Conservation (phyloP, 2,329 filamentous ascomycete species). For the Neocucurbitaria cava region DNA sequence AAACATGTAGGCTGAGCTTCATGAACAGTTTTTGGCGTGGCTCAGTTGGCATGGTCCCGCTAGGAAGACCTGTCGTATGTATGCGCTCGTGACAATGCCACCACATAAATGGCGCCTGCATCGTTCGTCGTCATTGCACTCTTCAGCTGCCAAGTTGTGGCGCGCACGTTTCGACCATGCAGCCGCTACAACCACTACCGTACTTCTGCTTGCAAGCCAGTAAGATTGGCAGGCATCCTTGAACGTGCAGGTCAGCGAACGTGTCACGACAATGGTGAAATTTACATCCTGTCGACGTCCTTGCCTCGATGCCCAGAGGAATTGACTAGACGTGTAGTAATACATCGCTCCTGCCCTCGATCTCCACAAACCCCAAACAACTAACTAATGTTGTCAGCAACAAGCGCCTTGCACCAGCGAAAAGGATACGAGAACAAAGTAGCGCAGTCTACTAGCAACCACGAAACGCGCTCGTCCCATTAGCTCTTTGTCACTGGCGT, state of each 20-base stretch:
- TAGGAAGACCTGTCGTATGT: no score
- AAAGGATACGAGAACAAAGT: background rate
- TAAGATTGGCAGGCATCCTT: background rate
- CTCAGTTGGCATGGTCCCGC: no score
- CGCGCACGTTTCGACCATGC: background rate
- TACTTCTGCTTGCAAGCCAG: slow-evolving; percentile 2
- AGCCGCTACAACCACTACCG: no score
- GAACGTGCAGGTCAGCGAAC: background rate
- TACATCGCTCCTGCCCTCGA: no score
- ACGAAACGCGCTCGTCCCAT: slow-evolving; percentile 12
- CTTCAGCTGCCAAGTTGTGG: slow-evolving; percentile 5
- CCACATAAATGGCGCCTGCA: background rate
- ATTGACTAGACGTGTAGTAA: no score
- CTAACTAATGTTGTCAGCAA: background rate
- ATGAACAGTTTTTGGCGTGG: no score
- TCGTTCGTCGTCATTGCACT: background rate
- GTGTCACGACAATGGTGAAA: background rate
- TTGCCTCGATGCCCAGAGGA: background rate
- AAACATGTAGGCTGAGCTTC: no score
- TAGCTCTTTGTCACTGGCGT: slow-evolving; percentile 5
- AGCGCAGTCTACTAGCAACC: background rate
- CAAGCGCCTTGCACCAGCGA: background rate
- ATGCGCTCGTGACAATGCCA: background rate
- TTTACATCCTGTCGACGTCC: background rate
- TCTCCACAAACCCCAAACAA: no score